Base-by-base conservation (phyloP, 2,329 filamentous ascomycete genomes). In the Claviceps paspali region DNA sequence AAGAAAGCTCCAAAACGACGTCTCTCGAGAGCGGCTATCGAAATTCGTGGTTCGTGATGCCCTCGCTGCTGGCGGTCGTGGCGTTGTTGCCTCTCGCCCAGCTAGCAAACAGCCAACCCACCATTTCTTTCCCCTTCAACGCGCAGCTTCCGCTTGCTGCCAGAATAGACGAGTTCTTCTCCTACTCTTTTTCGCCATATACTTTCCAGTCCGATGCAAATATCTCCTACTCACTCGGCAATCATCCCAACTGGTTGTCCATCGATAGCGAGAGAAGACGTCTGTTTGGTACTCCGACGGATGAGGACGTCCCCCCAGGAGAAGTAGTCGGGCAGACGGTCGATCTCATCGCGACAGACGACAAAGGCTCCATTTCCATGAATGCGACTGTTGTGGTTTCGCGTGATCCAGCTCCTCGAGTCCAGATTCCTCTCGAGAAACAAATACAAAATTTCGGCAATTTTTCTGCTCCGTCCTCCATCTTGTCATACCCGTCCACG, bases 101-200 rank as follows among this genome's bases (percentile, higher is more conserved):
- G 21, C 45, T 58, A 24, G 54, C 52, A n/a, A 45, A 41, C 27
- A 54, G 60, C 36, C 50, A 55, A 14, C 70, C 70, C 9, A 49
- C 54, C 18, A 51, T 66, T 33, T 60, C 64, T 33, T 88, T 87
- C 47, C 85, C 85, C 1, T 67, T 93, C 55, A 92, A 91, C 57
- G 77, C 82, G 2, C 86, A 94, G 55, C 69, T 92, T 1, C 85
- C 85, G 23, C 79, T 80, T 3, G 79, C 87, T 37, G 85, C 83
- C 15, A 71, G 81, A 45, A 64, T 82, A 41, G 71, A 69, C 29
- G 52, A 78, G 47, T 64, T 67, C 2, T 91, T 84, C 56, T 70
- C 65, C 8, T 85, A 87, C 50, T 64, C 71, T 22, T 82, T 93
- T 49, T 79, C 82, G 8, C 57, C 66, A 12, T 75, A 76, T 28